A percentile compares a stretch with the other conserved stretches of the same genome.
phyloP scores from a whole-genome alignment of 73 alveolate species.

The Effrenium voratum region DNA sequence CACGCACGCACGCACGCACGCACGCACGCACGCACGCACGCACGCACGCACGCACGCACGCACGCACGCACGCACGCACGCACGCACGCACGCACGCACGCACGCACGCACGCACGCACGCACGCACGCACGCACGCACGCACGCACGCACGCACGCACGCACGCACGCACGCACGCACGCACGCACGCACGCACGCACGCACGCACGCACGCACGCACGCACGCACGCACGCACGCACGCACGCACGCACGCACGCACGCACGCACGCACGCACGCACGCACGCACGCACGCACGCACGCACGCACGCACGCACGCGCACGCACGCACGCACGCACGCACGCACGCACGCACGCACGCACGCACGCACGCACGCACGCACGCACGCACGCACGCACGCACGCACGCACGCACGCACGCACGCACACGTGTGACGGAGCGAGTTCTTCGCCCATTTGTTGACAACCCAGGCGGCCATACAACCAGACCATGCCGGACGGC shows the following conservation, averaged over 20 bases:
- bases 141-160: slow-evolving; percentile 7
- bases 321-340: background rate
- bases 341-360: background rate
- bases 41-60: background rate
- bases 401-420: background rate
- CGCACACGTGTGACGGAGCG: too few relatives aligned
- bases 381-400: background rate
- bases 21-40: background rate
- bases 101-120: background rate
- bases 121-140: background rate
- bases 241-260: slow-evolving; percentile 1
- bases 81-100: background rate
- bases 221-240: slow-evolving; percentile 7
- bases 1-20: background rate
- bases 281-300: background rate
- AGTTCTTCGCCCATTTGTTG: background rate
- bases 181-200: slow-evolving; percentile 11
- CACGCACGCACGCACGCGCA: background rate
- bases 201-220: slow-evolving; percentile 11
- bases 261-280: background rate
- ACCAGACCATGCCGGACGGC: slow-evolving; percentile 76
- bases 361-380: background rate
- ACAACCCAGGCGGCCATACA: slow-evolving; percentile 60
- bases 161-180: slow-evolving; percentile 12
- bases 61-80: background rate